These are phyloP conservation scores for Yarrowia divulgata DNA, from an alignment of 805 yeast genomes.

Conservation along the genomic window DNA sequence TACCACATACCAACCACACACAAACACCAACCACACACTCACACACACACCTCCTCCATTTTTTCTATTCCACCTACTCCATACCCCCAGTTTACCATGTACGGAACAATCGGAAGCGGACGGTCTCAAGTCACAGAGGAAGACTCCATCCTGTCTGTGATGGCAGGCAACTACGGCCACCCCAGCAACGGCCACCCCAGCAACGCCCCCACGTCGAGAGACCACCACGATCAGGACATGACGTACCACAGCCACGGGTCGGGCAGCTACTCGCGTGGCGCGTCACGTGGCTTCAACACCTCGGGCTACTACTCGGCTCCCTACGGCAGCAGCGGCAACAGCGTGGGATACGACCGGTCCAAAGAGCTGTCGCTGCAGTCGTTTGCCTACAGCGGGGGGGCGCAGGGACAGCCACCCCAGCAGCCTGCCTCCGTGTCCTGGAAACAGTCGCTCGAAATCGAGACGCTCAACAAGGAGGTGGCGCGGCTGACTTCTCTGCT, in stretches of 20 bases:
- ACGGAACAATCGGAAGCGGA: constrained; percentile 28
- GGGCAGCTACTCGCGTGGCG: constrained; percentile 13
- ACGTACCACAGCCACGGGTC: constrained; percentile 14
- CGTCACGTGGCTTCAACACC: constrained; percentile 19
- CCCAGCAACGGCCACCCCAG: too few relatives aligned
- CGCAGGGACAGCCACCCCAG: too few relatives aligned
- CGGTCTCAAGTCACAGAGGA: constrained; percentile 20
- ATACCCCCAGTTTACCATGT: background rate
- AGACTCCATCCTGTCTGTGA: constrained; percentile 34
- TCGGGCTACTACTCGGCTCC: constrained; percentile 23
- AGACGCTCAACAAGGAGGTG: constrained; percentile 19
- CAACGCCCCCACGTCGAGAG: constrained; percentile 1
- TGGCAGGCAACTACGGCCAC: constrained; percentile 26
- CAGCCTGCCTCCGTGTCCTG: too few relatives aligned
- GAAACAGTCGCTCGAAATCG: constrained; percentile 15
- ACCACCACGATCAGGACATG: constrained; percentile 8
- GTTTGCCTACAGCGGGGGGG: constrained; percentile 18
- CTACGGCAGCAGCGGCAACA: constrained; percentile 21
- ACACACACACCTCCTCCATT: background rate
- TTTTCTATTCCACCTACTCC: background rate
- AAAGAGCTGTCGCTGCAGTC: constrained; percentile 15
- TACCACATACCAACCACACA: background rate
- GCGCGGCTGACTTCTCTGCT: constrained; percentile 7
- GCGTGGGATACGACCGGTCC: constrained; percentile 7
- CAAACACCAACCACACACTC: background rate